Evolutionary conservation across 2,329 filamentous ascomycete species (phyloP).

Genomic region (Fusarium circinatum): DNA sequence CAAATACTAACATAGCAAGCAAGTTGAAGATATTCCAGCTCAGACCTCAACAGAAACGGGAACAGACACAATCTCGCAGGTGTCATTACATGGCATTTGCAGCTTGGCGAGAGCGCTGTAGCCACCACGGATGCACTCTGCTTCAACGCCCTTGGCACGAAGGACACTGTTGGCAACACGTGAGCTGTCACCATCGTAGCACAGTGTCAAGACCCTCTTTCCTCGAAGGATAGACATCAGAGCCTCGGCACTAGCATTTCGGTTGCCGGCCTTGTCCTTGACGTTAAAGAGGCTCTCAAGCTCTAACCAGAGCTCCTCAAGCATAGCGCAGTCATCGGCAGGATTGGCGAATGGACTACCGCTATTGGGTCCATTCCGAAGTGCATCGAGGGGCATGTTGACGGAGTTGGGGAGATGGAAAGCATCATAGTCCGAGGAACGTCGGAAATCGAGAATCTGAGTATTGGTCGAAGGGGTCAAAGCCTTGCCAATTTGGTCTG

Average conservation of each 20-base stretch:
- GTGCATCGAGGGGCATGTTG: conserved; percentile 56
- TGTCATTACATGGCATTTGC: conserved; percentile 42
- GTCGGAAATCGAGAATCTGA: conserved; percentile 57
- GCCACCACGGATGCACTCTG: conserved; percentile 59
- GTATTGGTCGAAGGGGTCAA: conserved; percentile 44
- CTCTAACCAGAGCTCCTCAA: conserved; percentile 60
- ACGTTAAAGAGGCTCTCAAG: conserved; percentile 57
- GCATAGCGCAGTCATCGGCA: conserved; percentile 56
- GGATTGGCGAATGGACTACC: conserved; percentile 53
- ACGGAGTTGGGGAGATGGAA: conserved; percentile 58
- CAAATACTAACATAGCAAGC: neutral
- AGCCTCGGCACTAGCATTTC: conserved; percentile 43
- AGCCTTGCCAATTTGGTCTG: conserved; percentile 42
- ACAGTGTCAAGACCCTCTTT: conserved; percentile 58
- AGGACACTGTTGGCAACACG: conserved; percentile 65
- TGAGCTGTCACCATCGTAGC: conserved; percentile 64
- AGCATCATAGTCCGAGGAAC: conserved; percentile 52
- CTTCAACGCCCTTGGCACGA: conserved; percentile 59
- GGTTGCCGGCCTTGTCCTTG: conserved; percentile 42
- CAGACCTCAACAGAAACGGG: conserved; percentile 42
- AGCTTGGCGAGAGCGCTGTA: conserved; percentile 41
- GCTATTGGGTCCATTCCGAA: conserved; percentile 43
- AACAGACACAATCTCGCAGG: conserved; percentile 36
- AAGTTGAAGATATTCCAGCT: neutral
- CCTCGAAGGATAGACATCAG: conserved; percentile 46